These are phyloP conservation scores for Ustilago tritici DNA, from an alignment of 1,284 basidiomycete genomes.

Conservation along the genomic window DNA sequence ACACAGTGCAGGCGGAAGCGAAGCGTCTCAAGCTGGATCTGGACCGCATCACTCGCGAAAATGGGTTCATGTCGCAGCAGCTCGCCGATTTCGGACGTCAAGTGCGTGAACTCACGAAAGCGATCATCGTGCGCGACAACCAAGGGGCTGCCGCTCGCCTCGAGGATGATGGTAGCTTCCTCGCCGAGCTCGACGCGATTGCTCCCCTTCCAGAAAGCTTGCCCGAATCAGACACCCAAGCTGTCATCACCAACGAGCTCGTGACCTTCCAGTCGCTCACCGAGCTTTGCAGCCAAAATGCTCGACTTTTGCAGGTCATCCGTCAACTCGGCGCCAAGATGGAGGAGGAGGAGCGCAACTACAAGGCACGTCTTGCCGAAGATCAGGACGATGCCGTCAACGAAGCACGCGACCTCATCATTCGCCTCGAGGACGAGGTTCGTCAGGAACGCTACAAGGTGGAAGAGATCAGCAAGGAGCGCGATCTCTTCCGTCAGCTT, in stretches of 20 bases:
- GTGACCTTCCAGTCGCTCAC: slow-evolving; percentile 87
- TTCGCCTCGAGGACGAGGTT: slow-evolving; percentile 81
- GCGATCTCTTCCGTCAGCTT: slow-evolving; percentile 85
- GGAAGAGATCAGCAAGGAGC: slow-evolving; percentile 84
- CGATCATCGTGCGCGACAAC: slow-evolving; percentile 83
- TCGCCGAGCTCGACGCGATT: slow-evolving; percentile 59
- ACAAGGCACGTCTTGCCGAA: slow-evolving; percentile 63
- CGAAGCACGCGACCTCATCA: slow-evolving; percentile 87
- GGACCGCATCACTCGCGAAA: slow-evolving; percentile 74
- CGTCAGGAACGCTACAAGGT: slow-evolving; percentile 79
- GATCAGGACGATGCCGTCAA: slow-evolving; percentile 84
- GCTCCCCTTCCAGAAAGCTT: slow-evolving; percentile 34
- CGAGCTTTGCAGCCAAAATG: slow-evolving; percentile 88
- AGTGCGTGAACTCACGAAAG: slow-evolving; percentile 81
- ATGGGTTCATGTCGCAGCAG: slow-evolving; percentile 76
- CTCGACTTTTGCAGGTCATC: slow-evolving; percentile 84
- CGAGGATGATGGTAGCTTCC: slow-evolving; percentile 73
- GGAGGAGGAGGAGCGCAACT: slow-evolving; percentile 69
- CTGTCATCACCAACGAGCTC: slow-evolving; percentile 87
- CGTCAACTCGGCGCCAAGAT: slow-evolving; percentile 74
- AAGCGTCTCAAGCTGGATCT: slow-evolving; percentile 77
- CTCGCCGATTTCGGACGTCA: slow-evolving; percentile 88
- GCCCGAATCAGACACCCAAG: slow-evolving; percentile 64
- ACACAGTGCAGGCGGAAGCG: slow-evolving; percentile 72
- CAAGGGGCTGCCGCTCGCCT: slow-evolving; percentile 81